Conservation (phyloP, 768 basidiomycete species). For the Panaeolus papilionaceus region DNA sequence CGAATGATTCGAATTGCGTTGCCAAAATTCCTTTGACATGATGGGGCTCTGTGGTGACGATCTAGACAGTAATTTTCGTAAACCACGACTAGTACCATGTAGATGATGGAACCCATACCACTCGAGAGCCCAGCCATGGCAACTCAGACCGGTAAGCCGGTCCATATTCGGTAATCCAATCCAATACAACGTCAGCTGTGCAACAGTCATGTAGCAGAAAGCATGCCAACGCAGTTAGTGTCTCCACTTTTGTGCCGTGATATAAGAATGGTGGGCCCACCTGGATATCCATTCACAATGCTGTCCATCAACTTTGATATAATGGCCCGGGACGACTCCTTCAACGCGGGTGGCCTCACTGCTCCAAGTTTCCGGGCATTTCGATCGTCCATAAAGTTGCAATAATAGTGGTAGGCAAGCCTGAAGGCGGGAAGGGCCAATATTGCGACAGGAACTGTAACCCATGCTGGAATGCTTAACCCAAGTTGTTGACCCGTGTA, state of each 20-base stretch:
- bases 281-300: conserved; percentile 40
- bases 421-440: background rate
- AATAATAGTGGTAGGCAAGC: conserved; percentile 22
- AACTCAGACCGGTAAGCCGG: conserved; percentile 32
- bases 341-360: conserved; percentile 37
- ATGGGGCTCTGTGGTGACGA: conserved; percentile 14
- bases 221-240: too few relatives aligned
- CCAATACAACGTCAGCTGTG: conserved; percentile 7
- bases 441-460: background rate
- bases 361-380: conserved; percentile 40
- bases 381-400: conserved; percentile 28
- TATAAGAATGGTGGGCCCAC: conserved; percentile 27
- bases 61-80: conserved; percentile 24
- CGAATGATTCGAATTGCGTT: conserved; percentile 51
- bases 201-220: background rate
- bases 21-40: conserved; percentile 35
- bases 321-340: conserved; percentile 33
- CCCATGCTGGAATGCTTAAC: background rate
- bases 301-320: conserved; percentile 29
- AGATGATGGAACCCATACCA: conserved; percentile 36
- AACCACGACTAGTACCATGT: conserved; percentile 5
- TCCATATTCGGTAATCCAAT: conserved; percentile 37
- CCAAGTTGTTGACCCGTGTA: conserved; percentile 1
- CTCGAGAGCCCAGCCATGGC: conserved; percentile 34
- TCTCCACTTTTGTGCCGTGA: too few relatives aligned